Evolutionary conservation across 208 protist species (phyloP).

Genomic region (Trypanosoma avium): DNA sequence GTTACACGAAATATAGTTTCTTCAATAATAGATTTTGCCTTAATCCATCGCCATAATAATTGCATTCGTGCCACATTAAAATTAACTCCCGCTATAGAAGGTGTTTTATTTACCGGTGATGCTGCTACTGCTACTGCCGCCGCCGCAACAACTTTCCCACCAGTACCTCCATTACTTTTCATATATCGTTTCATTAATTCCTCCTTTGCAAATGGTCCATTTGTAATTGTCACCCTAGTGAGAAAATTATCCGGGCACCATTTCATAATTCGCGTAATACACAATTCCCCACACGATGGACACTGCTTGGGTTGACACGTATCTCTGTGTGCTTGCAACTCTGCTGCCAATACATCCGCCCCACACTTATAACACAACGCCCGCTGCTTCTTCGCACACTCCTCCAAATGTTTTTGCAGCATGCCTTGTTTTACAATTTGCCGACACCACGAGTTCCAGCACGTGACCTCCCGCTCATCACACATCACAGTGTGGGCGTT

Average conservation of each 20-base stretch:
- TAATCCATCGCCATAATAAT: constrained; percentile 84
- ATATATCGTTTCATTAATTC: constrained; percentile 43
- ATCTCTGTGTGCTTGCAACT: constrained; percentile 74
- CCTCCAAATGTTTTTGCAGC: constrained; percentile 74
- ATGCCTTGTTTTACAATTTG: constrained; percentile 76
- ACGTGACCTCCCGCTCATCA: constrained; percentile 86
- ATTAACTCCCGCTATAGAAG: constrained; percentile 27
- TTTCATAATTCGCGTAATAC: constrained; percentile 84
- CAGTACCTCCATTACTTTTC: background rate
- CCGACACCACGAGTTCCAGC: constrained; percentile 87
- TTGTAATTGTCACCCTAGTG: constrained; percentile 26
- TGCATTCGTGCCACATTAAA: constrained; percentile 81
- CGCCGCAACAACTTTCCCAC: too few species aligned
- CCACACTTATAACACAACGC: constrained; percentile 81
- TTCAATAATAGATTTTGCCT: constrained; percentile 74
- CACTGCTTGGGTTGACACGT: constrained; percentile 71
- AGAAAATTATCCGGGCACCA: constrained; percentile 70
- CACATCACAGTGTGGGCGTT: constrained; percentile 88
- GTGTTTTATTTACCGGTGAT: background rate
- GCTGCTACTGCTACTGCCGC: too few species aligned
- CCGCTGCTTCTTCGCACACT: constrained; percentile 72
- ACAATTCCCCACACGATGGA: constrained; percentile 70
- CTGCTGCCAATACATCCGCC: constrained; percentile 54
- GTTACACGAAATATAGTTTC: constrained; percentile 78
- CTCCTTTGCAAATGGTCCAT: constrained; percentile 72